Base-by-base conservation (phyloP, 2,329 filamentous ascomycete genomes). In the Alternaria ethzedia region DNA sequence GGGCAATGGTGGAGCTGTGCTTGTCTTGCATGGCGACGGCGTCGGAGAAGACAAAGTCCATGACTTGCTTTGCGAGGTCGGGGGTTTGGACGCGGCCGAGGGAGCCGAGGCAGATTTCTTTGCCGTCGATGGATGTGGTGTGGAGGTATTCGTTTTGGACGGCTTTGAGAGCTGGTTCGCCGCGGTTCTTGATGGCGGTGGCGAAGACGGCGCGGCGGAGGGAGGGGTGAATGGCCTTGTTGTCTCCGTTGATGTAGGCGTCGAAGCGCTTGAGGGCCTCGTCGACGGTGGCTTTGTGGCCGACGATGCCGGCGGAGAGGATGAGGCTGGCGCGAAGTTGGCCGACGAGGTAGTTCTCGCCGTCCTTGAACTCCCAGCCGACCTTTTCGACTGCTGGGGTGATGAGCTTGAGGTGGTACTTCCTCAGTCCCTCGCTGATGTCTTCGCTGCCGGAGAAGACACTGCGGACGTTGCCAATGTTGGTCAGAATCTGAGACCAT, bases 91-190 rank as follows among this genome's bases (percentile, higher is more conserved):
- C 89, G 43, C 89, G 88, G 32, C 94, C 93, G 47, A 99, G 86
- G 5, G 91, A 88, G 41, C 87, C 84, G 4, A 98, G 87, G 69
- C 89, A 91, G 68, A 97, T 91, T 70, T 97, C 94, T 81, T 94
- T 96, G 72, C 94, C 94, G 74, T 98, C 96, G 41, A 97, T 90
- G 8, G 94, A 93, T 56, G 91, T 90, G 12, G 93, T 96, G 54
- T 85, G 89, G 67, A 89, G 86, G 86, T 93, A 98, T 78, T 97
- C 94, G 58, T 93, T 88, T 83, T 95, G 93, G 58, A 99, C 86
- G 8, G 90, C 86, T 26, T 91, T 86, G 69, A 88, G 91, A 57
- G 93, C 92, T 15, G 89, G 84, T 56, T 87, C 86, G 8, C 88
- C 88, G 7, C 93, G 89, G 68, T 94, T 88, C 67, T 89, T 90